Conservation (phyloP, 2,329 filamentous ascomycete genomes). For the Fusarium phyllophilum region DNA sequence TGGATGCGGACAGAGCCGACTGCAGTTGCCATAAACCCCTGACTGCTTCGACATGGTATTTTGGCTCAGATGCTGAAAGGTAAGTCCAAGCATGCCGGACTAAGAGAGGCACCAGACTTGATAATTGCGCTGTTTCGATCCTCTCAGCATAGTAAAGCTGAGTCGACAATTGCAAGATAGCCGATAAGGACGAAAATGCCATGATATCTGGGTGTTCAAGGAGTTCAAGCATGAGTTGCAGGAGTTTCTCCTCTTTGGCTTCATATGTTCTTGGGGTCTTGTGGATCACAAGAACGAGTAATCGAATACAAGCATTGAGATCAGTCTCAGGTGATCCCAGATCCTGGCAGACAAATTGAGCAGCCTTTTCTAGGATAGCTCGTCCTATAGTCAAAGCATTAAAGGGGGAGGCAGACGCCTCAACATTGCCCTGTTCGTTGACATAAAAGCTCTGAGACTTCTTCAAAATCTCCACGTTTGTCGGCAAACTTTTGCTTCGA, state of each 20-base stretch:
- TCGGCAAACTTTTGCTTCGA: slow-evolving; percentile 15
- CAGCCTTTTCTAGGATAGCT: slow-evolving; percentile 70
- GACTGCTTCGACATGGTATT: slow-evolving; percentile 94
- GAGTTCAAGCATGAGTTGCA: slow-evolving; percentile 62
- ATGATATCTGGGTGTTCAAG: slow-evolving; percentile 53
- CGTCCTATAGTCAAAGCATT: slow-evolving; percentile 65
- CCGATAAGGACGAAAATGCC: slow-evolving; percentile 66
- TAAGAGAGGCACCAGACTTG: slow-evolving; percentile 72
- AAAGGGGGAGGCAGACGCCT: slow-evolving; percentile 70
- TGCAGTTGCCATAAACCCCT: slow-evolving; percentile 89
- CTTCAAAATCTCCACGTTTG: slow-evolving; percentile 65
- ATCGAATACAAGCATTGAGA: slow-evolving; percentile 66
- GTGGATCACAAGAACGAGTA: slow-evolving; percentile 67
- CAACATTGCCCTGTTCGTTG: slow-evolving; percentile 75
- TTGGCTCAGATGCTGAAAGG: slow-evolving; percentile 83
- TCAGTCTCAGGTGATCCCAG: slow-evolving; percentile 57
- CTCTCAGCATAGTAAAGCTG: slow-evolving; percentile 66
- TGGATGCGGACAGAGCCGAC: slow-evolving; percentile 70
- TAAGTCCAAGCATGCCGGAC: slow-evolving; percentile 81
- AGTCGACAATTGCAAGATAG: slow-evolving; percentile 66
- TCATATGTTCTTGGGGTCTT: slow-evolving; percentile 60
- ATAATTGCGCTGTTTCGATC: slow-evolving; percentile 63
- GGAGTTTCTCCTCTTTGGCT: slow-evolving; percentile 58
- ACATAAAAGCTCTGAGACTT: slow-evolving; percentile 74
- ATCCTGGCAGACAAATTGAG: slow-evolving; percentile 59